Conservation (phyloP, 345 rosid genomes). For the Carallia pectinifolia region DNA sequence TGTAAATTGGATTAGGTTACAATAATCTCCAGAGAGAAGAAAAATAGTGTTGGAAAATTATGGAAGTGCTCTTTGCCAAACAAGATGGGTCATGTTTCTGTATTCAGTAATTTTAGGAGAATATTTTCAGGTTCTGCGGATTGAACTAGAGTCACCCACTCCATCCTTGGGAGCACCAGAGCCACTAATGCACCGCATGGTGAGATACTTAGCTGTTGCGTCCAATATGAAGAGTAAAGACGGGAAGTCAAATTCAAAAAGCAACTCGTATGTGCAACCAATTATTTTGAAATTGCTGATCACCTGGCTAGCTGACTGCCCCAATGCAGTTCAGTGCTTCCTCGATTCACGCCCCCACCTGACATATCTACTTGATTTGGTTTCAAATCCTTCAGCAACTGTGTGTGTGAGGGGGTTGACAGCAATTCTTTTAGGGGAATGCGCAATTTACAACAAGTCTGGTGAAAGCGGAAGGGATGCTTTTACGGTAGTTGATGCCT, state of each 20-base stretch:
- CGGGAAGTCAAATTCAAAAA: constrained; percentile 47
- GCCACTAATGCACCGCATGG: constrained; percentile 81
- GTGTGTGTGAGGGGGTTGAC: constrained; percentile 74
- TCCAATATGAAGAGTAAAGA: constrained; percentile 75
- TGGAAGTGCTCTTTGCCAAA: not conserved
- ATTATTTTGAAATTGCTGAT: constrained; percentile 84
- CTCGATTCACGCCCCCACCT: constrained; percentile 83
- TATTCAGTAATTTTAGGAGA: constrained; percentile 11
- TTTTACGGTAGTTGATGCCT: constrained; percentile 68
- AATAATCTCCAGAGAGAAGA: too few species aligned
- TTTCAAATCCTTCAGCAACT: constrained; percentile 64
- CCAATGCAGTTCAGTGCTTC: constrained; percentile 83
- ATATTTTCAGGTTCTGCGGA: constrained; percentile 58
- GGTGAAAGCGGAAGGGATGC: constrained; percentile 76
- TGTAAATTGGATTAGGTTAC: not conserved
- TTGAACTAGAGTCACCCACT: constrained; percentile 72
- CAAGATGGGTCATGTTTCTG: not conserved
- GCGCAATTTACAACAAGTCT: constrained; percentile 71
- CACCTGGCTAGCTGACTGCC: constrained; percentile 82
- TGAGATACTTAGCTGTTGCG: constrained; percentile 85
- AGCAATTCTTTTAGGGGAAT: constrained; percentile 82
- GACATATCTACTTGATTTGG: constrained; percentile 75
- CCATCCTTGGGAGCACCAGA: constrained; percentile 83
- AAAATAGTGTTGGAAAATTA: too few species aligned
- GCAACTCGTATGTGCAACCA: constrained; percentile 57